Conservation (phyloP, 2,329 filamentous ascomycete species). For the Aspergillus sp. region DNA sequence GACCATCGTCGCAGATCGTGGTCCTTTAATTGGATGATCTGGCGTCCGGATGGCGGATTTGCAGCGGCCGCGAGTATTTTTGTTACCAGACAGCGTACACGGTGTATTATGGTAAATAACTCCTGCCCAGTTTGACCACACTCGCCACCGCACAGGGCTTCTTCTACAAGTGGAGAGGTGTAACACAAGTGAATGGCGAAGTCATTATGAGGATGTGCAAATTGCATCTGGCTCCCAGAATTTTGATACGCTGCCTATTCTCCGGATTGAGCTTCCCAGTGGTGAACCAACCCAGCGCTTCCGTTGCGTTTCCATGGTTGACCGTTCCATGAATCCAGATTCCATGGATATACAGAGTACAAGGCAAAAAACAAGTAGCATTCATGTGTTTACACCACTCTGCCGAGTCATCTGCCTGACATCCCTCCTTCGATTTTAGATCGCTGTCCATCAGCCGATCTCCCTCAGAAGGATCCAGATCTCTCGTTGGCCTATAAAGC, state of each 20-base stretch:
- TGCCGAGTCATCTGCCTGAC: neutral
- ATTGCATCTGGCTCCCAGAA: constrained; percentile 11
- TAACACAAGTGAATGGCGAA: constrained; percentile 11
- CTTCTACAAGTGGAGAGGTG: constrained; percentile 13
- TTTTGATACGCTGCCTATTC: neutral
- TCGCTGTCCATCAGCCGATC: too few species aligned
- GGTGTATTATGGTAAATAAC: neutral
- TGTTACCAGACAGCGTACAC: neutral
- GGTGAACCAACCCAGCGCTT: constrained; percentile 15
- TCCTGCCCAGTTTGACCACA: neutral
- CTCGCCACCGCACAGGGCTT: constrained; percentile 21
- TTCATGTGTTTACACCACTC: neutral
- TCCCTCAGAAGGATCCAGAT: too few species aligned
- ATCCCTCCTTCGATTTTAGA: too few species aligned
- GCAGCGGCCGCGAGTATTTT: neutral
- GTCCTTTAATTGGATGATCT: constrained; percentile 14
- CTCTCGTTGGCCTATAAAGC: too few species aligned
- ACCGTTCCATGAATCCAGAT: constrained; percentile 5
- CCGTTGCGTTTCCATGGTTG: constrained; percentile 17
- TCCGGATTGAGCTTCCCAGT: neutral
- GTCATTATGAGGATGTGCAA: constrained; percentile 11
- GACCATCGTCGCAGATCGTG: constrained; percentile 20
- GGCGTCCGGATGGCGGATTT: neutral
- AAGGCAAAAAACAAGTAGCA: neutral
- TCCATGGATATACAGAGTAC: neutral